Evolutionary conservation across 129 eudicot genomes (phyloP).

Genomic region (Escallonia rubra): DNA sequence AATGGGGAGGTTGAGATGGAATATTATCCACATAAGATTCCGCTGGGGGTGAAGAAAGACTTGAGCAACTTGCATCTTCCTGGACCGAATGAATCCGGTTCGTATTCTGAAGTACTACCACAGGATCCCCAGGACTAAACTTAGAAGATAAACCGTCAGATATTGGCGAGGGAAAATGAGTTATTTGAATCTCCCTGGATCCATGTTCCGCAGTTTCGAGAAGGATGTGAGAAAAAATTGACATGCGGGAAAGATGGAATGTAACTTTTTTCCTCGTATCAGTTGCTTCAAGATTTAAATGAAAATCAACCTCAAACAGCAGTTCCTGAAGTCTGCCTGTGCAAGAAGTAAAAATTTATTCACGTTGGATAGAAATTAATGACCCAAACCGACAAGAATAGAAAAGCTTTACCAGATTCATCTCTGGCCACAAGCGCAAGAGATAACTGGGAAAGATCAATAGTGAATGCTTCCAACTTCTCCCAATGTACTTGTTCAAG

Average conservation of each 20-base stretch:
- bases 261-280: slow-evolving; percentile 41
- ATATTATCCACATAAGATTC: slow-evolving; percentile 15
- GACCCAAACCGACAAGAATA: slow-evolving; percentile 8
- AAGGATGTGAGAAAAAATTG: slow-evolving; percentile 62
- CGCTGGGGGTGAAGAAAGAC: slow-evolving; percentile 21
- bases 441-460: slow-evolving; percentile 52
- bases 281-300: slow-evolving; percentile 34
- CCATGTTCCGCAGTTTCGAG: slow-evolving; percentile 32
- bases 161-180: slow-evolving; percentile 35
- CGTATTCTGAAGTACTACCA: slow-evolving; percentile 12
- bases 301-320: slow-evolving; percentile 47
- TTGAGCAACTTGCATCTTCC: slow-evolving; percentile 41
- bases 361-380: not conserved
- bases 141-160: slow-evolving; percentile 26
- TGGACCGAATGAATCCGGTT: slow-evolving; percentile 22
- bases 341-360: slow-evolving; percentile 1
- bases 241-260: slow-evolving; percentile 42
- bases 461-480: slow-evolving; percentile 38
- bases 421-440: slow-evolving; percentile 54
- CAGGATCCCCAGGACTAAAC: slow-evolving; percentile 16
- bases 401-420: slow-evolving; percentile 53
- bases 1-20: slow-evolving; percentile 10
- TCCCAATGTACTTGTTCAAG: slow-evolving; percentile 22
- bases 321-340: slow-evolving; percentile 79
- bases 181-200: slow-evolving; percentile 33